A percentile compares a stretch with the other conserved stretches of the same genome.
Evolutionary conservation across 202 grass and related monocot species (phyloP).

Genomic region (Brachypodium distachyon): DNA sequence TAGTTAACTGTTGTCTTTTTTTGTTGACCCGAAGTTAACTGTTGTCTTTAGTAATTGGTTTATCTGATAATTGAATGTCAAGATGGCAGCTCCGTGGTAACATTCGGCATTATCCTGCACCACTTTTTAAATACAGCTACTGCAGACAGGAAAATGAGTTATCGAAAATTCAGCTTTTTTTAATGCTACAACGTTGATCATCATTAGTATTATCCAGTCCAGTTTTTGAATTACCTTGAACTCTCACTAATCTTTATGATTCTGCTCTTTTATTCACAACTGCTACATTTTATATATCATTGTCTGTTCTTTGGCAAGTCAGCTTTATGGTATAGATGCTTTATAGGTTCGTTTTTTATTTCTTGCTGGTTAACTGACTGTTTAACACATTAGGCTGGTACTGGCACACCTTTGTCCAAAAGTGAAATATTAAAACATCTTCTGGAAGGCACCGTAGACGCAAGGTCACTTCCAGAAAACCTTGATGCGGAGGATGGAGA

Average conservation of each 20-base stretch:
- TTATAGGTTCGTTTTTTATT: neutral
- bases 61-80: neutral
- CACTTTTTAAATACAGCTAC: neutral
- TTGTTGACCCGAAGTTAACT: no score
- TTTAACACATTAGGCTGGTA: slow-evolving; percentile 38
- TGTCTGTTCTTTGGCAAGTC: neutral
- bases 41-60: neutral
- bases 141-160: neutral
- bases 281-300: neutral
- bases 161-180: neutral
- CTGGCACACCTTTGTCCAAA: slow-evolving; percentile 35
- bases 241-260: neutral
- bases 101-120: neutral
- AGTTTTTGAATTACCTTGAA: neutral
- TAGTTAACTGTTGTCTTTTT: neutral
- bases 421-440: slow-evolving; percentile 54
- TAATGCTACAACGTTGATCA: neutral
- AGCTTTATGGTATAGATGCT: neutral
- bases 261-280: neutral
- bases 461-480: slow-evolving; percentile 34
- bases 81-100: neutral
- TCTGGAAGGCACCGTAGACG: slow-evolving; percentile 57
- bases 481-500: slow-evolving; percentile 50
- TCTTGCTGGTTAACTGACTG: slow-evolving; percentile 2
- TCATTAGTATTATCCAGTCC: neutral